Conservation (phyloP, 345 rosid genomes). For the Brassica rapa region DNA sequence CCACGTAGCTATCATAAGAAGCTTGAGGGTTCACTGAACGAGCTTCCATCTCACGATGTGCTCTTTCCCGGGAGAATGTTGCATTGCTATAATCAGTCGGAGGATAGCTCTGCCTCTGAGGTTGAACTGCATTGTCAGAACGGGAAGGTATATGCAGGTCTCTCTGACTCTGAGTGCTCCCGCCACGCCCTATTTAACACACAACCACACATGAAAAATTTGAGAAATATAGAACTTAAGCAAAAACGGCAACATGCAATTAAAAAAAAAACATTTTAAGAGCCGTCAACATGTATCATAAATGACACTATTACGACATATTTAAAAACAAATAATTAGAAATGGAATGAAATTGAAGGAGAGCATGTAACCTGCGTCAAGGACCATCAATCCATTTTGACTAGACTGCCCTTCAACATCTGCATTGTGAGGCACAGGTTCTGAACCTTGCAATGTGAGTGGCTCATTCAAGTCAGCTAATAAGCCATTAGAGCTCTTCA, state of each 20-base stretch:
- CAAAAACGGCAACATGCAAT: slow-evolving; percentile 4
- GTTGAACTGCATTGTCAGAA: slow-evolving; percentile 52
- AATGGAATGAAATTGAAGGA: not conserved
- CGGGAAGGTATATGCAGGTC: slow-evolving; percentile 52
- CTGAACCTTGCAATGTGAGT: slow-evolving; percentile 42
- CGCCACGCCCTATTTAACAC: slow-evolving; percentile 51
- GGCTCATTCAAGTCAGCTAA: slow-evolving; percentile 60
- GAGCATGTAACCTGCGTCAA: slow-evolving; percentile 55
- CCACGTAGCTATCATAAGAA: slow-evolving; percentile 42
- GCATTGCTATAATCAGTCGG: slow-evolving; percentile 51
- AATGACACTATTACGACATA: not conserved
- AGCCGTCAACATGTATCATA: not conserved
- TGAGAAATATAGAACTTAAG: slow-evolving; percentile 3
- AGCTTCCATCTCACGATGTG: slow-evolving; percentile 41
- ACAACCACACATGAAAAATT: slow-evolving; percentile 32
- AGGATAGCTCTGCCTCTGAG: slow-evolving; percentile 43
- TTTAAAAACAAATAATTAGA: slow-evolving; percentile 4
- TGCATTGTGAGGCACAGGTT: slow-evolving; percentile 25
- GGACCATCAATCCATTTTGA: slow-evolving; percentile 34
- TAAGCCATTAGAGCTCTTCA: slow-evolving; percentile 37
- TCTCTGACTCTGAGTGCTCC: slow-evolving; percentile 39
- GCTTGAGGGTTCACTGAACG: slow-evolving; percentile 49
- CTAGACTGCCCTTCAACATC: slow-evolving; percentile 38
- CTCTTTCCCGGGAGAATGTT: slow-evolving; percentile 47
- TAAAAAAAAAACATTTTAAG: not conserved